Evolutionary conservation across 2,329 filamentous ascomycete genomes (phyloP), one percentile per base, ranked within the genome.

Genomic region (Epichloe hybrida): DNA sequence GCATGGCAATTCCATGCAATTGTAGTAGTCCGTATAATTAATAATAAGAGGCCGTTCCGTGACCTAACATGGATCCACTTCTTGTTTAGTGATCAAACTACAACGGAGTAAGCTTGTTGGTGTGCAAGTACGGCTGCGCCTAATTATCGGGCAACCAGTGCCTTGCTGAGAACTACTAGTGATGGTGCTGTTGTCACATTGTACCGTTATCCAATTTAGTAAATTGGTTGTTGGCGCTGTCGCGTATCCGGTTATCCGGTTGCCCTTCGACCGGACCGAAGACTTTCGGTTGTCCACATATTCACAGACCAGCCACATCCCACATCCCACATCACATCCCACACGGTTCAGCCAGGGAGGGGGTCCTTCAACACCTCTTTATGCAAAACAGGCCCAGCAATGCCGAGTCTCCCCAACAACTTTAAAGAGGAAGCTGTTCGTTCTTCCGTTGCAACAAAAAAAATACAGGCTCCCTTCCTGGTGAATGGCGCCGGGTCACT

Each of bases 241-340:
- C n/a, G 46, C 38, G 11, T 39, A 15, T 21, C 21, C n/a, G 6
- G 27, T 11, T 39, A 15, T 21, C 21, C n/a, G 6, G 27, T 11
- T 27, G 20, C 15, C 38, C 39, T 41, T n/a, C 4, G 15, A 41
- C 37, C 6, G 36, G 20, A 34, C 54, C 54, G 54, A 56, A 48
- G 48, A 51, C 35, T 55, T 53, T 56, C 54, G 54, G 51, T 51
- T 48, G 51, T 43, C 8, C 20, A 21, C 34, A 31, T 2, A 27
- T 36, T 6, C n/a, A 15, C 12, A 35, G 34, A 44, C 40, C 40
- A 44, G 40, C 46, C 46, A 43, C 21, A 40, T 49, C 40, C 34
- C 48, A 49, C 48, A 20, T 17, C 17, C 17, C 2, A 17, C 17
- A 17, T 17, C 46, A 43, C 21, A 40, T 49, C 40, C 34, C 48